phyloP scores from a whole-genome alignment of 2,329 filamentous ascomycete species.

The Samsoniella hepiali region DNA sequence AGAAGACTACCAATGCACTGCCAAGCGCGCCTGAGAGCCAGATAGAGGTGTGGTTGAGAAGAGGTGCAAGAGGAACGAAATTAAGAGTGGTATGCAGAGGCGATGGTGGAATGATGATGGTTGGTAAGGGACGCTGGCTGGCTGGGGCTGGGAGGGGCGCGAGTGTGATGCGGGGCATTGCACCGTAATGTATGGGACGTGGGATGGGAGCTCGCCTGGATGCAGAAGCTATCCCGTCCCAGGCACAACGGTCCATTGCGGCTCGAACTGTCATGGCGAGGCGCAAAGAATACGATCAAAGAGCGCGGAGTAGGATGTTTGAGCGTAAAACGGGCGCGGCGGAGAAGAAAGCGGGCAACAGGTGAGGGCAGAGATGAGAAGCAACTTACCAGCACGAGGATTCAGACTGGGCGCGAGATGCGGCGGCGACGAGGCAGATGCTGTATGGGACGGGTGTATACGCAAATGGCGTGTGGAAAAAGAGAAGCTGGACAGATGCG shows the following conservation, averaged over 20 bases:
- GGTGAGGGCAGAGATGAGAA: conserved; percentile 14
- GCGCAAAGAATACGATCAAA: not conserved
- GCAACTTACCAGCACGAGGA: conserved; percentile 15
- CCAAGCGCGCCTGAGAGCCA: not conserved
- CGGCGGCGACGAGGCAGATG: not conserved
- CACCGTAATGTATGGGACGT: conserved; percentile 16
- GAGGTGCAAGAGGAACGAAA: not conserved
- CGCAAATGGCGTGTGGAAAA: not conserved
- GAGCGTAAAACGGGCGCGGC: not conserved
- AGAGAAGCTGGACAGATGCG: not conserved
- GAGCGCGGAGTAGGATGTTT: not conserved
- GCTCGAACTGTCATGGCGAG: not conserved
- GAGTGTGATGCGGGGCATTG: conserved; percentile 19
- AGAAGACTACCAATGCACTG: not conserved
- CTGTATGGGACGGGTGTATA: not conserved
- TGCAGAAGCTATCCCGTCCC: conserved; percentile 10
- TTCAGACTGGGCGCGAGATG: conserved; percentile 3
- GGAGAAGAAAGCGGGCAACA: not conserved
- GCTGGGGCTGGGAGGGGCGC: conserved; percentile 19
- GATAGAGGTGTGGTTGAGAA: not conserved
- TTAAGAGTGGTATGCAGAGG: conserved; percentile 6
- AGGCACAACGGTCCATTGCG: conserved; percentile 12
- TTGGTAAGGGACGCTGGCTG: conserved; percentile 11
- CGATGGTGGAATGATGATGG: conserved; percentile 18
- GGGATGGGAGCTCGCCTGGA: conserved; percentile 13